Evolutionary conservation across 345 rosid species (phyloP).

Genomic region (Cardamine occulta): DNA sequence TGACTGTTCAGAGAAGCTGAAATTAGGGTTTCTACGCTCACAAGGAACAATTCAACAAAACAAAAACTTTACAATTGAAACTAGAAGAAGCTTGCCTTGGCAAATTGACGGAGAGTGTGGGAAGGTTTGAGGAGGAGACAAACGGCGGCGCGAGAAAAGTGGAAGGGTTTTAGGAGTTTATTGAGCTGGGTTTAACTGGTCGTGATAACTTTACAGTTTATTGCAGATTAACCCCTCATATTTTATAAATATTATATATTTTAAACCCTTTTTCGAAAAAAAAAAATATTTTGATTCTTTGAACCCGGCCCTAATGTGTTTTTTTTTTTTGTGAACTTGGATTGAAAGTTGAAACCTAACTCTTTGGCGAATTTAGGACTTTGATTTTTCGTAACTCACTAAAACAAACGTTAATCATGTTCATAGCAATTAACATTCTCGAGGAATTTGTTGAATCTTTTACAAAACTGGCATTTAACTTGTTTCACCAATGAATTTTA

Average conservation of each 20-base stretch:
- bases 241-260: not conserved
- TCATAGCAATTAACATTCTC: not conserved
- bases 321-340: too few species aligned
- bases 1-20: not conserved
- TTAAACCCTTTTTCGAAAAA: not conserved
- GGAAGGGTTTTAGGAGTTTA: not conserved
- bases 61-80: not conserved
- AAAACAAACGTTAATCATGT: not conserved
- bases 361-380: not conserved
- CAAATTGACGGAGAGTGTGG: not conserved
- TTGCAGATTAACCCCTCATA: not conserved
- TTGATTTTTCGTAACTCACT: not conserved
- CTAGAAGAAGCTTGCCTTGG: not conserved
- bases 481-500: not conserved
- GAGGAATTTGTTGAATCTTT: not conserved
- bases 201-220: not conserved
- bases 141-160: conserved; percentile 7
- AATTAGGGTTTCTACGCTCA: not conserved
- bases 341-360: too few species aligned
- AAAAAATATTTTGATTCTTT: too few species aligned
- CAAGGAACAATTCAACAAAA: not conserved
- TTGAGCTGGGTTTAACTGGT: conserved; percentile 14
- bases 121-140: not conserved
- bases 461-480: not conserved
- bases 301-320: too few species aligned